Conservation (phyloP, 306 rosid species). For the Canavalia gladiata region DNA sequence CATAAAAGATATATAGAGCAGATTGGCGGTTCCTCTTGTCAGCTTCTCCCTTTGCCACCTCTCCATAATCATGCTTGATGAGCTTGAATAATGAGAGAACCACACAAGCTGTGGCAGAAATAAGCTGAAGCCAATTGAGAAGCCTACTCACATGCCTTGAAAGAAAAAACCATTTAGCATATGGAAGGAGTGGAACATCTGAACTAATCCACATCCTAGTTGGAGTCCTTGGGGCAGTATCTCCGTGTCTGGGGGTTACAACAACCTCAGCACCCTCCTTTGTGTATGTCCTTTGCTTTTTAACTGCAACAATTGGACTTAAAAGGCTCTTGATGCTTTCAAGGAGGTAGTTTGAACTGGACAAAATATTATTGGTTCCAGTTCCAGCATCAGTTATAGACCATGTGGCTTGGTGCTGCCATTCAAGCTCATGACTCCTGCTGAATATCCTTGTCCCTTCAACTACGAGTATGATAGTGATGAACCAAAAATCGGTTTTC, state of each 20-base stretch:
- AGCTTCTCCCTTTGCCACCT: constrained; percentile 66
- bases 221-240: constrained; percentile 54
- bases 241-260: neutral
- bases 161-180: constrained; percentile 67
- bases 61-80: constrained; percentile 69
- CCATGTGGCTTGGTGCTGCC: constrained; percentile 93
- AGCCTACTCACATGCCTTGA: constrained; percentile 75
- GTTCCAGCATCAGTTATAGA: constrained; percentile 65
- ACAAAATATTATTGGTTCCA: constrained; percentile 56
- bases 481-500: constrained; percentile 78
- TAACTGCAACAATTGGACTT: constrained; percentile 47
- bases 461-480: constrained; percentile 75
- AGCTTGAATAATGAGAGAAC: constrained; percentile 76
- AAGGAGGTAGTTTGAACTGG: constrained; percentile 58
- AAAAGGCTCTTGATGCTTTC: constrained; percentile 48
- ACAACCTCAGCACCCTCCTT: constrained; percentile 2
- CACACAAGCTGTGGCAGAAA: constrained; percentile 81
- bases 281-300: constrained; percentile 5
- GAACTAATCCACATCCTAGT: constrained; percentile 70
- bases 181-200: constrained; percentile 85
- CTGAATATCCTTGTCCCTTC: constrained; percentile 88
- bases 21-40: constrained; percentile 72
- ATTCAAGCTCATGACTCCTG: constrained; percentile 87
- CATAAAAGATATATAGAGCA: constrained; percentile 73
- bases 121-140: constrained; percentile 84